phyloP scores from a whole-genome alignment of 345 rosid species.

The Pistacia vera region DNA sequence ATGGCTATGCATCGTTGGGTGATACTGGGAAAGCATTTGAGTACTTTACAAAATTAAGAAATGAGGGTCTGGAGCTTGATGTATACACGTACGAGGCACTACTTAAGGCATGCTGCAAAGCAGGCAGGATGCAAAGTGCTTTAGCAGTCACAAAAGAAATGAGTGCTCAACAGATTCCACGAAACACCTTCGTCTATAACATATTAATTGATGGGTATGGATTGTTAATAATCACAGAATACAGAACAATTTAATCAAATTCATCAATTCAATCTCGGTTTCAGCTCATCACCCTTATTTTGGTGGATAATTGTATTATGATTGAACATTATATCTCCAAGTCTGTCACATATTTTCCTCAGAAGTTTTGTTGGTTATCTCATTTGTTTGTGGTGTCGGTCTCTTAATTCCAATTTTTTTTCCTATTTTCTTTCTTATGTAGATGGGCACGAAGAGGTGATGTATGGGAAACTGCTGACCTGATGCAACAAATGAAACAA shows the following conservation, averaged over 20 bases:
- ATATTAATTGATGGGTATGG: slow-evolving; percentile 91
- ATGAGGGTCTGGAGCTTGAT: slow-evolving; percentile 86
- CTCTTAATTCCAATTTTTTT: background rate
- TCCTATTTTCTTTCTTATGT: background rate
- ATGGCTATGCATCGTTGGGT: slow-evolving; percentile 92
- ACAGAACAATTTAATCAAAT: background rate
- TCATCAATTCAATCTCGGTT: background rate
- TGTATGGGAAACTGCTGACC: slow-evolving; percentile 97
- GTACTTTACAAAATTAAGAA: slow-evolving; percentile 76
- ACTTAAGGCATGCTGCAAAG: slow-evolving; percentile 95
- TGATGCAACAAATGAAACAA: slow-evolving; percentile 90
- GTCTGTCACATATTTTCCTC: background rate
- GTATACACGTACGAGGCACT: slow-evolving; percentile 85
- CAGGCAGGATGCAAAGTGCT: slow-evolving; percentile 99
- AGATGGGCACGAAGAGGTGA: slow-evolving; percentile 99
- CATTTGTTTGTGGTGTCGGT: background rate
- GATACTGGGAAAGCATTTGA: slow-evolving; percentile 95
- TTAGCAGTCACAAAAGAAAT: slow-evolving; percentile 94
- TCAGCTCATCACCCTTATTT: background rate
- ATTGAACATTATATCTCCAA: background rate
- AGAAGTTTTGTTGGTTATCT: background rate
- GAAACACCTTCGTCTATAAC: slow-evolving; percentile 84
- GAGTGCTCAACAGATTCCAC: slow-evolving; percentile 74
- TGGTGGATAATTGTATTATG: background rate
- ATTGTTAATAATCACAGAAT: background rate